Evolutionary conservation across 2,329 filamentous ascomycete species (phyloP).

Genomic region (Tolypocladium sp.): DNA sequence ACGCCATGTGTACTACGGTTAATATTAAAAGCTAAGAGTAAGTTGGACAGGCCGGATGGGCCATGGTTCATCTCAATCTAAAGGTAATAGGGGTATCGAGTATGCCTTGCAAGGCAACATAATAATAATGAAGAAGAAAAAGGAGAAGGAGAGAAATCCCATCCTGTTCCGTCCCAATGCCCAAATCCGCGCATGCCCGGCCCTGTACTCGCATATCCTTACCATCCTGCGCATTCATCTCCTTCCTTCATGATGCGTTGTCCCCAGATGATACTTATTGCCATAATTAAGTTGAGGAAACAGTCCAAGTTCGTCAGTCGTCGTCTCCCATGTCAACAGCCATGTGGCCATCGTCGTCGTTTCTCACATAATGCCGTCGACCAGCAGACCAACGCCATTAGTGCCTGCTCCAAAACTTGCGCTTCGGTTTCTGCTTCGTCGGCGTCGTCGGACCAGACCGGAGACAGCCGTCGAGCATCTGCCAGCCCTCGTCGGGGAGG

Average conservation of each 20-base stretch:
- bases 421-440: slow-evolving; percentile 11
- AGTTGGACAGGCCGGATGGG: no score
- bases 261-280: no score
- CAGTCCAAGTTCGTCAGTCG: no score
- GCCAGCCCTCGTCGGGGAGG: slow-evolving; percentile 25
- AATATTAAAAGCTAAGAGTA: no score
- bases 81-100: not conserved
- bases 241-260: no score
- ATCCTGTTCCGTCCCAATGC: not conserved
- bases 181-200: not conserved
- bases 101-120: not conserved
- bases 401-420: slow-evolving; percentile 15
- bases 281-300: no score
- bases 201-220: no score
- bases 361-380: no score
- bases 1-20: no score
- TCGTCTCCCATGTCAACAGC: not conserved
- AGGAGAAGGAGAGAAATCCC: not conserved
- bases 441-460: not conserved
- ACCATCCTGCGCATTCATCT: no score
- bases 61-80: no score
- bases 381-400: not conserved
- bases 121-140: not conserved
- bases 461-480: slow-evolving; percentile 22
- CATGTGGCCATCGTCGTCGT: not conserved